Percentiles rank a stretch among this genome's conserved stretches.
Conservation (phyloP, 2,329 filamentous ascomycete genomes). For the Penicillium oxalicum region DNA sequence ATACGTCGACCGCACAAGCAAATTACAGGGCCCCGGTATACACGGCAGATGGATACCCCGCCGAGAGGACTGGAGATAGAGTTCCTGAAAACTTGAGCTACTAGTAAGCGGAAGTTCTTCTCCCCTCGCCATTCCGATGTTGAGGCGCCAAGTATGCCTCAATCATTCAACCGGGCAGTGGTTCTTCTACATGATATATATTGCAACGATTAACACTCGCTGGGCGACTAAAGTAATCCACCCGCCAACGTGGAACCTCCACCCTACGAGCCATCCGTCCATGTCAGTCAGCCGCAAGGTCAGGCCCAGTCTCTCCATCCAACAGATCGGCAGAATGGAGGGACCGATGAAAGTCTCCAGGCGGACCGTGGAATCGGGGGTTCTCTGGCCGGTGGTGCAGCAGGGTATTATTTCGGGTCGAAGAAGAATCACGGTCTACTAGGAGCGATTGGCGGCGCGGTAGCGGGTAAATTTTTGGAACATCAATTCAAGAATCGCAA, state of each 20-base stretch:
- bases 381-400: constrained; percentile 51
- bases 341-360: constrained; percentile 24
- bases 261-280: constrained; percentile 14
- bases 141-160: too few relatives aligned
- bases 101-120: constrained; percentile 22
- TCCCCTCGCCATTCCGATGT: too few relatives aligned
- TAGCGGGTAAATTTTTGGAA: constrained; percentile 51
- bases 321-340: constrained; percentile 8
- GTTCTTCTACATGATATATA: too few relatives aligned
- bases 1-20: constrained; percentile 38
- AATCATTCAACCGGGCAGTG: too few relatives aligned
- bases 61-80: constrained; percentile 1
- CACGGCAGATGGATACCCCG: constrained; percentile 46
- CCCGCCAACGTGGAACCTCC: constrained; percentile 10
- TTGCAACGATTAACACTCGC: too few relatives aligned
- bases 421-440: constrained; percentile 53
- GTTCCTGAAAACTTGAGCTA: constrained; percentile 27
- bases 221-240: constrained; percentile 8
- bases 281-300: constrained; percentile 12
- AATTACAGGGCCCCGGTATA: constrained; percentile 32
- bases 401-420: constrained; percentile 53
- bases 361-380: constrained; percentile 53
- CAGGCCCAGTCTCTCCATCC: constrained; percentile 6
- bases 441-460: constrained; percentile 53
- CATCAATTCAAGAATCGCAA: constrained; percentile 45